A percentile compares a stretch with the other conserved stretches of the same genome.
Conservation (phyloP, 208 protist genomes). For the Leishmania amazonensis region DNA sequence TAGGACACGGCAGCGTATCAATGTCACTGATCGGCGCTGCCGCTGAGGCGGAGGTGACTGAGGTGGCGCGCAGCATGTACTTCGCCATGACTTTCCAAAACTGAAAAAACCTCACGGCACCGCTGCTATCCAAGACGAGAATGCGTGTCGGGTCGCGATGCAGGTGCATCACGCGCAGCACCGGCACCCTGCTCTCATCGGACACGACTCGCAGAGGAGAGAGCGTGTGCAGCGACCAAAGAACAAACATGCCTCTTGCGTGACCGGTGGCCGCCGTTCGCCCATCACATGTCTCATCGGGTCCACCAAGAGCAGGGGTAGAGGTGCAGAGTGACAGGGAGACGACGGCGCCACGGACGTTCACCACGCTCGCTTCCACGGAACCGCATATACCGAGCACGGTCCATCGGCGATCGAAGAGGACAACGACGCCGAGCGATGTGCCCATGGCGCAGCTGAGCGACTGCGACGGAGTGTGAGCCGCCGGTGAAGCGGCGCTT, state of each 20-base stretch:
- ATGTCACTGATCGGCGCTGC: conserved; percentile 40
- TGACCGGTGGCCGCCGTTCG: conserved; percentile 44
- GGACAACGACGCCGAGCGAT: conserved; percentile 53
- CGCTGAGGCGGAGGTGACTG: conserved; percentile 24
- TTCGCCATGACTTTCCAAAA: conserved; percentile 57
- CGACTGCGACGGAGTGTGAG: not conserved
- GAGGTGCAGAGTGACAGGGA: conserved; percentile 41
- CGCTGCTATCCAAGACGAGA: conserved; percentile 45
- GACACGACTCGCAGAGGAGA: conserved; percentile 48
- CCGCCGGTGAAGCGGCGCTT: not conserved
- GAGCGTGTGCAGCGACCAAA: conserved; percentile 54
- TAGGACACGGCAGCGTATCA: conserved; percentile 36
- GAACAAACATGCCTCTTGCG: conserved; percentile 42
- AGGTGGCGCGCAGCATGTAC: conserved; percentile 44
- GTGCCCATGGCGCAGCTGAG: conserved; percentile 54
- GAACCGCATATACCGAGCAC: conserved; percentile 23
- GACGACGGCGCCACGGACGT: conserved; percentile 41
- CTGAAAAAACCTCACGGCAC: conserved; percentile 46
- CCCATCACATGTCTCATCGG: conserved; percentile 17
- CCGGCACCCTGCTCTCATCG: conserved; percentile 49
- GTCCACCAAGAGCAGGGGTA: not conserved
- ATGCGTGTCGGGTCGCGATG: conserved; percentile 37
- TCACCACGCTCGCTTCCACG: conserved; percentile 30
- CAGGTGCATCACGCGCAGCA: conserved; percentile 39
- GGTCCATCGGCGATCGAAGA: conserved; percentile 45